A percentile compares a stretch with the other conserved stretches of the same genome.
Conservation (phyloP, 306 rosid species). For the Cicer yamashitae region DNA sequence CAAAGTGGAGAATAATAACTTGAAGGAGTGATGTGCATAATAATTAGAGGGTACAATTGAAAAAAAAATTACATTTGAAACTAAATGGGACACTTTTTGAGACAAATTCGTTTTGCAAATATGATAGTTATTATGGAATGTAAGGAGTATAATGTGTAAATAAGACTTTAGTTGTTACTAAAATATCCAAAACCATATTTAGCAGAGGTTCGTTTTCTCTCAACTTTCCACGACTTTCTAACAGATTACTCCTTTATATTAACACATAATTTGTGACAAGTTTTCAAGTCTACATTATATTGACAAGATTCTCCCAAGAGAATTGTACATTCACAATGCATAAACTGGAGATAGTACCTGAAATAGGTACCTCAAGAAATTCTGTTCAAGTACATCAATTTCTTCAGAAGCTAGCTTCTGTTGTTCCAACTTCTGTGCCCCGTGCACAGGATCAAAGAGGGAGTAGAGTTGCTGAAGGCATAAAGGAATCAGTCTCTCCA, state of each 20-base stretch:
- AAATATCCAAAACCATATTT: background rate
- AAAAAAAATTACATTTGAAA: no score
- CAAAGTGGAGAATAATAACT: no score
- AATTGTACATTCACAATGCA: slow-evolving; percentile 14
- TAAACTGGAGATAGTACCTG: slow-evolving; percentile 60
- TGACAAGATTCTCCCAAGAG: slow-evolving; percentile 5
- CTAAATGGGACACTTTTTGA: no score
- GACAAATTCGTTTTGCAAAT: no score
- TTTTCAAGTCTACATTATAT: slow-evolving; percentile 3
- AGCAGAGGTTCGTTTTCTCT: background rate
- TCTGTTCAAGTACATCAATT: slow-evolving; percentile 84
- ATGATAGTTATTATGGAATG: no score
- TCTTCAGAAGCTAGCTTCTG: slow-evolving; percentile 68
- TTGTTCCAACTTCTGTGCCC: slow-evolving; percentile 79
- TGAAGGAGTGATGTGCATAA: no score
- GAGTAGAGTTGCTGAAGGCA: slow-evolving; percentile 88
- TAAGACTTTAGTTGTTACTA: background rate
- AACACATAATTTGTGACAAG: background rate
- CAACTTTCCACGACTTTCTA: background rate
- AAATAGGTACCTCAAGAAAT: slow-evolving; percentile 79
- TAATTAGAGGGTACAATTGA: no score
- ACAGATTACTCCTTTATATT: slow-evolving; percentile 8
- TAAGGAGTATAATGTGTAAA: background rate
- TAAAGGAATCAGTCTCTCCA: slow-evolving; percentile 43
- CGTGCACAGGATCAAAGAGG: slow-evolving; percentile 84